These are phyloP conservation scores for Apophysomyces sp. DNA, from an alignment of 371 early-diverging fungal genomes.

Conservation along the genomic window DNA sequence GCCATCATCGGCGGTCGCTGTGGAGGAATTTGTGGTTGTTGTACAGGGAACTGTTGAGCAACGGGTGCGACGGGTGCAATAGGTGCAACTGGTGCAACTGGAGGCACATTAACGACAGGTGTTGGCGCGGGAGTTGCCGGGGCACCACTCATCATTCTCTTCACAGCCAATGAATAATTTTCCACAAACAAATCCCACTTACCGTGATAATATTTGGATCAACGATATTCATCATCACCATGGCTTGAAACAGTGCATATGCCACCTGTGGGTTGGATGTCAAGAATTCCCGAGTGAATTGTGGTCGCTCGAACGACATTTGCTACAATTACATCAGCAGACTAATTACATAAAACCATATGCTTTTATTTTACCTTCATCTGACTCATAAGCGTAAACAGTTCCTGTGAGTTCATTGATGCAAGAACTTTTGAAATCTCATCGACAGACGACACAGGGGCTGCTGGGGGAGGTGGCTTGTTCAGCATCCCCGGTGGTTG, in stretches of 20 bases:
- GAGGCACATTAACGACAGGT: slow-evolving; percentile 12
- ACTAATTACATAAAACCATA: neutral
- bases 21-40: slow-evolving; percentile 13
- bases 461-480: slow-evolving; percentile 11
- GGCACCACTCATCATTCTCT: slow-evolving; percentile 36
- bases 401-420: slow-evolving; percentile 67
- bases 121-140: slow-evolving; percentile 8
- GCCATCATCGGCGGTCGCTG: slow-evolving; percentile 18
- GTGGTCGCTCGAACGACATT: slow-evolving; percentile 62
- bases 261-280: slow-evolving; percentile 80
- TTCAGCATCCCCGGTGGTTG: slow-evolving; percentile 19
- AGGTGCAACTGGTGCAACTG: slow-evolving; percentile 22
- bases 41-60: slow-evolving; percentile 21
- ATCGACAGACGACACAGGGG: slow-evolving; percentile 35
- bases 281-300: slow-evolving; percentile 69
- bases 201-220: slow-evolving; percentile 79
- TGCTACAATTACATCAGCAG: slow-evolving; percentile 16
- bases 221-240: slow-evolving; percentile 81
- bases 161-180: slow-evolving; percentile 14
- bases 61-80: slow-evolving; percentile 22
- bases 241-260: slow-evolving; percentile 85
- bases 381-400: slow-evolving; percentile 72
- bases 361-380: slow-evolving; percentile 61
- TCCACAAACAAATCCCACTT: neutral
- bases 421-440: slow-evolving; percentile 67